Conservation (phyloP, 371 early-diverging fungal species). For the Mucor piriformis region DNA sequence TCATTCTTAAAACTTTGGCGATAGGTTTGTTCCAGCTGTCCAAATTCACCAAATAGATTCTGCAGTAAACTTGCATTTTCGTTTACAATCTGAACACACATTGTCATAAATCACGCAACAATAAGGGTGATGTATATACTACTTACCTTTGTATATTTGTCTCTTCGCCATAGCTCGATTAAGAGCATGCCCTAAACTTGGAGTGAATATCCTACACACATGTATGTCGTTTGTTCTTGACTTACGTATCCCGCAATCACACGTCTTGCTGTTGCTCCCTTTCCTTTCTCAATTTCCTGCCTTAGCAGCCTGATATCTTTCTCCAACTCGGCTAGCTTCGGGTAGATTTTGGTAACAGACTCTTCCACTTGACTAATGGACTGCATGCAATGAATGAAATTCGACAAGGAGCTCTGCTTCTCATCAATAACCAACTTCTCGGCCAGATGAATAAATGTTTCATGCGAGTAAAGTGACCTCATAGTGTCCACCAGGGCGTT, state of each 20-base stretch:
- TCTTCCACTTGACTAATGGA: conserved; percentile 24
- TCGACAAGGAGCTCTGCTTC: not conserved
- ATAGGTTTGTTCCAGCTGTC: conserved; percentile 12
- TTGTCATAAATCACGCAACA: no score
- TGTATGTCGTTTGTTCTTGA: no score
- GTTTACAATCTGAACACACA: conserved; percentile 8
- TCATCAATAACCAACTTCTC: conserved; percentile 12
- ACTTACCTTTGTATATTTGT: conserved; percentile 24
- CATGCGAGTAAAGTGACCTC: conserved; percentile 10
- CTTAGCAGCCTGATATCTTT: conserved; percentile 8
- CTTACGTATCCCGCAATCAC: conserved; percentile 25
- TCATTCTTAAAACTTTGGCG: conserved; percentile 14
- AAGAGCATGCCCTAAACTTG: conserved; percentile 24
- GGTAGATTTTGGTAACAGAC: conserved; percentile 17
- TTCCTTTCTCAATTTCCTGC: conserved; percentile 12
- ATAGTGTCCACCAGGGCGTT: conserved; percentile 4
- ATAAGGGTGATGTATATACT: not conserved
- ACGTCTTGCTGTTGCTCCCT: conserved; percentile 4
- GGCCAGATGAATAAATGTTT: conserved; percentile 1
- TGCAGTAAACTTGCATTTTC: conserved; percentile 7
- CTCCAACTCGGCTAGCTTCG: conserved; percentile 22
- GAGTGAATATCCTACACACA: no score
- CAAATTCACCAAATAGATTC: conserved; percentile 19
- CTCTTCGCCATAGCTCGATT: conserved; percentile 29
- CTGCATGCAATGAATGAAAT: conserved; percentile 22